These are phyloP conservation scores for Cicer judaicum DNA, from an alignment of 306 rosid genomes.

Conservation along the genomic window DNA sequence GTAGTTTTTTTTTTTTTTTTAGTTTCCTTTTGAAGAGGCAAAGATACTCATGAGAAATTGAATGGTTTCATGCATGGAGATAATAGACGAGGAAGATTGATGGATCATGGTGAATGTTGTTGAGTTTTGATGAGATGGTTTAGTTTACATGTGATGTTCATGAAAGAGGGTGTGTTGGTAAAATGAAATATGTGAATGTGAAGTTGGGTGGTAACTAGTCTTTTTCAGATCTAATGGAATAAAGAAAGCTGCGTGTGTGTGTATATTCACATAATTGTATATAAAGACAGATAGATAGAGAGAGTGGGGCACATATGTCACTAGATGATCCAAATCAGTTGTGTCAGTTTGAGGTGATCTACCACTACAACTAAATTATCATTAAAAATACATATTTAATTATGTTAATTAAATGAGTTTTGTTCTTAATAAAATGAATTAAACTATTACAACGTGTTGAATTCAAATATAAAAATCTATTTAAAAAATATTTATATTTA, in stretches of 20 bases:
- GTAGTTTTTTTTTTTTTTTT: conserved; percentile 23
- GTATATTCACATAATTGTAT: conserved; percentile 26
- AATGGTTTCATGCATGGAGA: conserved; percentile 74
- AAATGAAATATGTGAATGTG: conserved; percentile 30
- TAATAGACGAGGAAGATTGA: background rate
- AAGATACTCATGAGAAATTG: conserved; percentile 53
- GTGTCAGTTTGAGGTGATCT: conserved; percentile 51
- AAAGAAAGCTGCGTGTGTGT: conserved; percentile 47
- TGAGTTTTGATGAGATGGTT: conserved; percentile 9
- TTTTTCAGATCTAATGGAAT: conserved; percentile 66
- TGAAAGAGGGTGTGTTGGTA: conserved; percentile 60
- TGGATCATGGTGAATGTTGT: background rate
- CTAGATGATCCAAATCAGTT: conserved; percentile 58
- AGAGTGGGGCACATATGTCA: conserved; percentile 51
- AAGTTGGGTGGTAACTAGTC: conserved; percentile 49
- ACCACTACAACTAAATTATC: conserved; percentile 47
- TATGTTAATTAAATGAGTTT: too few species aligned
- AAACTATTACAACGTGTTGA: too few species aligned
- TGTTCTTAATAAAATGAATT: too few species aligned
- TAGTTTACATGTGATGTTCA: conserved; percentile 74
- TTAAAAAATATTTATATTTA: too few species aligned
- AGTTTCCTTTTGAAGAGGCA: conserved; percentile 71
- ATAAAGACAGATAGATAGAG: conserved; percentile 39
- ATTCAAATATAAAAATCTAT: too few species aligned
- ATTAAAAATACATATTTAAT: conserved; percentile 12